A percentile compares a stretch with the other conserved stretches of the same genome.
Conservation (phyloP, 805 yeast genomes). For the Pichia kluyveri region DNA sequence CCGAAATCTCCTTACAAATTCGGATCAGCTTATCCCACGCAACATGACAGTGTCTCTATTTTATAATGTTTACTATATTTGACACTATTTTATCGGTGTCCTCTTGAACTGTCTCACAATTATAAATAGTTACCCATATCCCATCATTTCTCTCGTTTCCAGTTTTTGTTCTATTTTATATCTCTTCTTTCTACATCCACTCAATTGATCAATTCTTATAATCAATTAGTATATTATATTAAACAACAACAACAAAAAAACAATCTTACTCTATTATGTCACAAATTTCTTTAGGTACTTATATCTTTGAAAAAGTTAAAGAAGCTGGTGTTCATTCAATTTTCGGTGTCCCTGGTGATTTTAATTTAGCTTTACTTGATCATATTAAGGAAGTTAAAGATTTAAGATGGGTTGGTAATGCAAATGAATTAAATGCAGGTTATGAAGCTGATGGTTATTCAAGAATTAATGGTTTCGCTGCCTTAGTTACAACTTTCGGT, state of each 20-base stretch:
- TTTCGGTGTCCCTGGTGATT: constrained; percentile 79
- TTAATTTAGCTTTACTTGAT: constrained; percentile 64
- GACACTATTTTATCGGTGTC: too few species aligned
- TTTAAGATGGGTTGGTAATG: constrained; percentile 83
- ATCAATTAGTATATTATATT: neutral
- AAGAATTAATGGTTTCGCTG: constrained; percentile 67
- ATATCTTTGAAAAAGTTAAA: constrained; percentile 67
- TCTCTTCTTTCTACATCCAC: neutral
- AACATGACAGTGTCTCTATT: neutral
- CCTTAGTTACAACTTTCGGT: constrained; percentile 78
- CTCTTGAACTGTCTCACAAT: too few species aligned
- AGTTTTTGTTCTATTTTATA: too few species aligned
- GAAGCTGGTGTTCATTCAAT: constrained; percentile 64
- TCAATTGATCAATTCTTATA: neutral
- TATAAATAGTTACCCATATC: too few species aligned
- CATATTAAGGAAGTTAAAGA: constrained; percentile 68
- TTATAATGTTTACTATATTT: too few species aligned
- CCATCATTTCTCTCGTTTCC: too few species aligned
- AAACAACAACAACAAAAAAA: neutral
- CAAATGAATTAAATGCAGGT: constrained; percentile 84
- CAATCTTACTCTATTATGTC: neutral
- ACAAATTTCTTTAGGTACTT: constrained; percentile 60
- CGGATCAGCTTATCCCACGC: neutral
- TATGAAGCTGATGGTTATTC: constrained; percentile 87
- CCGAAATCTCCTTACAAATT: too few species aligned